phyloP scores from a whole-genome alignment of 805 yeast species.

The Yamadazyma akitaensis region DNA sequence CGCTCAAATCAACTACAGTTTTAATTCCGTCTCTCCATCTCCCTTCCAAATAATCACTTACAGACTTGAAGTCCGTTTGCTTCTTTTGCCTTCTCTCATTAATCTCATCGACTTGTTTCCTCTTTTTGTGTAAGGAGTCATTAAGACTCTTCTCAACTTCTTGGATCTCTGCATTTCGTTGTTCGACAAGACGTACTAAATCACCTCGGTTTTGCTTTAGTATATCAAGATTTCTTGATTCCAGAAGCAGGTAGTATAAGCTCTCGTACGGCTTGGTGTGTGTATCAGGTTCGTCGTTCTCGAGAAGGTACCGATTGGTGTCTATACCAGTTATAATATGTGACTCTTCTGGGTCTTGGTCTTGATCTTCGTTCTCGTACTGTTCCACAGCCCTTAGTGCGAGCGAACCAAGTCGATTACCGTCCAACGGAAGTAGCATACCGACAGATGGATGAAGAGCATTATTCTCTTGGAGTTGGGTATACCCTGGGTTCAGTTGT shows the following conservation, averaged over 20 bases:
- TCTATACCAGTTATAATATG: slow-evolving; percentile 25
- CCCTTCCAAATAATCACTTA: slow-evolving; percentile 41
- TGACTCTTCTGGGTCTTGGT: slow-evolving; percentile 10
- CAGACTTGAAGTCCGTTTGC: slow-evolving; percentile 45
- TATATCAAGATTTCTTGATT: slow-evolving; percentile 39
- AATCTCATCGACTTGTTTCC: slow-evolving; percentile 41
- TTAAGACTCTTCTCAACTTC: slow-evolving; percentile 20
- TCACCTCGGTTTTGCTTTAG: slow-evolving; percentile 31
- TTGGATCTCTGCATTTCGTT: slow-evolving; percentile 23
- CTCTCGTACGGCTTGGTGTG: slow-evolving; percentile 22
- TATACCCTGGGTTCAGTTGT: not conserved
- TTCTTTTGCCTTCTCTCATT: slow-evolving; percentile 39
- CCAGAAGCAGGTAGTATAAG: slow-evolving; percentile 38
- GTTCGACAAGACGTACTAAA: slow-evolving; percentile 36
- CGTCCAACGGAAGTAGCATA: slow-evolving; percentile 17
- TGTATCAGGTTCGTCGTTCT: not conserved
- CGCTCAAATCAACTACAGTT: slow-evolving; percentile 32
- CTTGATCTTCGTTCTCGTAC: slow-evolving; percentile 27
- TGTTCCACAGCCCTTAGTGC: slow-evolving; percentile 19
- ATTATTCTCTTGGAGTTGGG: not conserved
- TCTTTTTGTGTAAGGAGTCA: slow-evolving; percentile 31
- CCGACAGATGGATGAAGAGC: slow-evolving; percentile 22
- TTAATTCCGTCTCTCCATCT: slow-evolving; percentile 52
- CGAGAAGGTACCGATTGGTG: slow-evolving; percentile 20
- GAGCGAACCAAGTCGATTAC: slow-evolving; percentile 4